A percentile compares a stretch with the other conserved stretches of the same genome.
Conservation (phyloP, 164 flowering plant species). For the Paratinospora sagittata region DNA sequence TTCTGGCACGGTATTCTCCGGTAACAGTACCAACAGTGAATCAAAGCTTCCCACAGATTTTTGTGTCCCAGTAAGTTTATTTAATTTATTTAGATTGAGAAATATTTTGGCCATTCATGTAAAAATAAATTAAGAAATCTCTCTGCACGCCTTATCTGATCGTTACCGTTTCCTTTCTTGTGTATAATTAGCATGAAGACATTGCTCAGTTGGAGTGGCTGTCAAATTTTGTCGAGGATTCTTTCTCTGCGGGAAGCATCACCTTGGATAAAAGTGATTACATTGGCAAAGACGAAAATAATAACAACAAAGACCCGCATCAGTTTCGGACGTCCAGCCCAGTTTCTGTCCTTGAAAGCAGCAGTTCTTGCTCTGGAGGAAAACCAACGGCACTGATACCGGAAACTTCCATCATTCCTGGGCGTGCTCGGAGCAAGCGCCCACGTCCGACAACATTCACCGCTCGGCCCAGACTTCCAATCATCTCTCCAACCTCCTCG, state of each 20-base stretch:
- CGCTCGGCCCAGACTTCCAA: conserved; percentile 48
- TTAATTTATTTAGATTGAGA: too few species aligned
- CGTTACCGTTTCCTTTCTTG: not conserved
- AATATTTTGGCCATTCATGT: too few species aligned
- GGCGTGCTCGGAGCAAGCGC: conserved; percentile 84
- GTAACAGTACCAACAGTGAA: conserved; percentile 27
- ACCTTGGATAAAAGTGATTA: conserved; percentile 27
- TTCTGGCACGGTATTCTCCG: conserved; percentile 20
- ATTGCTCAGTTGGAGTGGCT: conserved; percentile 88
- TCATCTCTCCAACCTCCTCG: conserved; percentile 43
- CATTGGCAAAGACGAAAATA: conserved; percentile 9
- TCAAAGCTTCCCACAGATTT: conserved; percentile 36
- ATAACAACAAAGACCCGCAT: conserved; percentile 27
- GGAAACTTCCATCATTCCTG: conserved; percentile 27
- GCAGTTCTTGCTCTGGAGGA: conserved; percentile 56
- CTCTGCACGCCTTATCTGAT: not conserved
- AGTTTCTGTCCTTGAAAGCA: conserved; percentile 79
- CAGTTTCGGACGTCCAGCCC: conserved; percentile 73
- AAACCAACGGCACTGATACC: conserved; percentile 38
- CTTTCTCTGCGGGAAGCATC: conserved; percentile 60
- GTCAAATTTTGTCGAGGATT: conserved; percentile 81
- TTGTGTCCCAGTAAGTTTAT: conserved; percentile 51
- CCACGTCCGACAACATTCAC: conserved; percentile 70
- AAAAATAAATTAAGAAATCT: too few species aligned
- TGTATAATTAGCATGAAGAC: conserved; percentile 65